Evolutionary conservation across 345 rosid genomes (phyloP).

Genomic region (Cardamine resedifolia): DNA sequence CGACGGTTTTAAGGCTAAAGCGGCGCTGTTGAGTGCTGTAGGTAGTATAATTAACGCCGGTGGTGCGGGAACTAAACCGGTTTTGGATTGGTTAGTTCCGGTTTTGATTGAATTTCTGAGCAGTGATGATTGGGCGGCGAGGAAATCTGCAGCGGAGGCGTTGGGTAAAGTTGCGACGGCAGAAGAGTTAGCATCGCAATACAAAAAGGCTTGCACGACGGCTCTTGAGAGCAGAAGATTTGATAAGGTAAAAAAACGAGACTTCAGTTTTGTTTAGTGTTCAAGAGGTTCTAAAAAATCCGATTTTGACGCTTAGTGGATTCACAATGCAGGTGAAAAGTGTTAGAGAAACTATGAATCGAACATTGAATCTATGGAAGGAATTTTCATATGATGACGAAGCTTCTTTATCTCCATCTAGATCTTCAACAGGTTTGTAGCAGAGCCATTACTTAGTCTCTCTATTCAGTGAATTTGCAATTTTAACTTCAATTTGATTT

Average conservation of each 20-base stretch:
- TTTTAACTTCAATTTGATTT: neutral
- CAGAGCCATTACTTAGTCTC: neutral
- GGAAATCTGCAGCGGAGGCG: slow-evolving; percentile 93
- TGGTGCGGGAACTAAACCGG: slow-evolving; percentile 55
- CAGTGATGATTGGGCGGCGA: slow-evolving; percentile 79
- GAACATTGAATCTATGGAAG: slow-evolving; percentile 74
- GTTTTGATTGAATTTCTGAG: slow-evolving; percentile 67
- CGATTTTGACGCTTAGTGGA: neutral
- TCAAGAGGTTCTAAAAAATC: neutral
- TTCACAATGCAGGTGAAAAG: slow-evolving; percentile 56
- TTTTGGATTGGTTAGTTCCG: slow-evolving; percentile 76
- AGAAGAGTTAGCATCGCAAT: slow-evolving; percentile 63
- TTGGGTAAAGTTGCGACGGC: slow-evolving; percentile 67
- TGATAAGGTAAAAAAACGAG: slow-evolving; percentile 67
- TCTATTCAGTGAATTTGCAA: neutral
- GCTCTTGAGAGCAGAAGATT: slow-evolving; percentile 74
- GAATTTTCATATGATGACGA: slow-evolving; percentile 57
- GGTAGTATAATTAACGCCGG: slow-evolving; percentile 69
- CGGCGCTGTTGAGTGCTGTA: slow-evolving; percentile 64
- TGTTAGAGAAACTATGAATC: slow-evolving; percentile 88
- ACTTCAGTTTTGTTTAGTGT: neutral
- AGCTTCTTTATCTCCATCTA: slow-evolving; percentile 37
- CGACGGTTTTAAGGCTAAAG: slow-evolving; percentile 78
- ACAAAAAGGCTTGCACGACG: slow-evolving; percentile 49
- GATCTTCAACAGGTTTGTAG: slow-evolving; percentile 34